These are phyloP conservation scores for Cryptosporidium felis DNA, from an alignment of 169 alveolate species.

Conservation along the genomic window DNA sequence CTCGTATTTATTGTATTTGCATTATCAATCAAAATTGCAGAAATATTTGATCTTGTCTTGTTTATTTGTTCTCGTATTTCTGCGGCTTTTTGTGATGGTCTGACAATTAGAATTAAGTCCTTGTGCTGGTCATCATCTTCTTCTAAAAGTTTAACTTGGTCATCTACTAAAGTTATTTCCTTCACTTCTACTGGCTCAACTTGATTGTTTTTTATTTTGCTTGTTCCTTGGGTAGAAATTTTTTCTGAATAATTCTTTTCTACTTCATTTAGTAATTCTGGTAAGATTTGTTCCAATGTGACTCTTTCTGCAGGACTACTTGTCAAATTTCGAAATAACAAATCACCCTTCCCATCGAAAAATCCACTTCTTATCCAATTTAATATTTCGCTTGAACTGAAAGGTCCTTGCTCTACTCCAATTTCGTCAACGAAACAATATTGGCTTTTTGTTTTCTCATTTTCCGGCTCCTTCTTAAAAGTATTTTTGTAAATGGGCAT, in stretches of 20 bases:
- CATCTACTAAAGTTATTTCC: constrained; percentile 46
- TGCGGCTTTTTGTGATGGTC: constrained; percentile 54
- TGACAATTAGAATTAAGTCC: constrained; percentile 32
- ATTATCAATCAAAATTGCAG: constrained; percentile 25
- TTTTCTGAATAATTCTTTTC: constrained; percentile 10
- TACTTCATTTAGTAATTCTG: constrained; percentile 41
- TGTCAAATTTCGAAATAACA: constrained; percentile 44
- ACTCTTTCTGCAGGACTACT: constrained; percentile 65
- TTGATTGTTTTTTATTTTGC: not conserved
- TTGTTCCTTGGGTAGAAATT: not conserved
- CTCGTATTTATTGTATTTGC: constrained; percentile 9
- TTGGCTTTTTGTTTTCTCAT: constrained; percentile 3
- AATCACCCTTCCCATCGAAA: constrained; percentile 65
- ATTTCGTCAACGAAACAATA: constrained; percentile 58
- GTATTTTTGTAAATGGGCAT: not conserved
- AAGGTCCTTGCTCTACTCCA: constrained; percentile 69
- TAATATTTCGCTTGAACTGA: constrained; percentile 39
- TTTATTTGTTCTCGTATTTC: constrained; percentile 35
- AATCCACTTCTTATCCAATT: constrained; percentile 55
- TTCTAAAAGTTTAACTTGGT: constrained; percentile 24
- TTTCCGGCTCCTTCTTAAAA: constrained; percentile 8
- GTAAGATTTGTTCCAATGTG: constrained; percentile 56
- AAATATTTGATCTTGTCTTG: constrained; percentile 15
- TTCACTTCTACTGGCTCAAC: constrained; percentile 15
- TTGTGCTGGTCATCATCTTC: constrained; percentile 59